These are phyloP conservation scores for Camptophora hylomeconis DNA, from an alignment of 2,329 filamentous ascomycete genomes.

Conservation along the genomic window DNA sequence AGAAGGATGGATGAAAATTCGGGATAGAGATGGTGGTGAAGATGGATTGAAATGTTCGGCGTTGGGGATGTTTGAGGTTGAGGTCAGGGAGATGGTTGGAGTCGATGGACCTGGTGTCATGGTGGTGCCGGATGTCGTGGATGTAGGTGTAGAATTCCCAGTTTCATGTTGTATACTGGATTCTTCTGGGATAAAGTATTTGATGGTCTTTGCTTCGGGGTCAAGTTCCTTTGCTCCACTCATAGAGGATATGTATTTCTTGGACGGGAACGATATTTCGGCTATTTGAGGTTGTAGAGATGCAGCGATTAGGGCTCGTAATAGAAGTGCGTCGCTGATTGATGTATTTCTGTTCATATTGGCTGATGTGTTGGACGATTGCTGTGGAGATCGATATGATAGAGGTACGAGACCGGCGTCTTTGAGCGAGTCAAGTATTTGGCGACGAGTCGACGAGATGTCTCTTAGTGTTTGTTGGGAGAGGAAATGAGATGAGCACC, in stretches of 20 bases:
- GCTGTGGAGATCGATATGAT: conserved; percentile 31
- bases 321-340: conserved; percentile 34
- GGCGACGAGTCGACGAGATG: conserved; percentile 71
- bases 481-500: conserved; percentile 78
- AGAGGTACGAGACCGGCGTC: conserved; percentile 68
- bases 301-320: conserved; percentile 58
- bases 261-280: conserved; percentile 84
- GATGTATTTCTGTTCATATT: conserved; percentile 16
- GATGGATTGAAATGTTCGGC: neutral
- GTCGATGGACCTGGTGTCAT: conserved; percentile 1
- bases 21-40: conserved; percentile 28
- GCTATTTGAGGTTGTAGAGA: conserved; percentile 78
- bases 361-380: conserved; percentile 25
- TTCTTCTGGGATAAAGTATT: conserved; percentile 67
- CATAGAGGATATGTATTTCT: conserved; percentile 80
- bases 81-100: neutral
- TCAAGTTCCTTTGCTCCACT: conserved; percentile 86
- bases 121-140: neutral
- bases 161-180: neutral
- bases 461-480: conserved; percentile 73
- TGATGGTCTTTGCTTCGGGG: conserved; percentile 81
- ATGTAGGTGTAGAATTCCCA: neutral
- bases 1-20: conserved; percentile 88
- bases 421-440: conserved; percentile 73
- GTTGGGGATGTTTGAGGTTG: neutral